phyloP scores from a whole-genome alignment of 1,284 basidiomycete species.

The Phaffia rhodozyma region DNA sequence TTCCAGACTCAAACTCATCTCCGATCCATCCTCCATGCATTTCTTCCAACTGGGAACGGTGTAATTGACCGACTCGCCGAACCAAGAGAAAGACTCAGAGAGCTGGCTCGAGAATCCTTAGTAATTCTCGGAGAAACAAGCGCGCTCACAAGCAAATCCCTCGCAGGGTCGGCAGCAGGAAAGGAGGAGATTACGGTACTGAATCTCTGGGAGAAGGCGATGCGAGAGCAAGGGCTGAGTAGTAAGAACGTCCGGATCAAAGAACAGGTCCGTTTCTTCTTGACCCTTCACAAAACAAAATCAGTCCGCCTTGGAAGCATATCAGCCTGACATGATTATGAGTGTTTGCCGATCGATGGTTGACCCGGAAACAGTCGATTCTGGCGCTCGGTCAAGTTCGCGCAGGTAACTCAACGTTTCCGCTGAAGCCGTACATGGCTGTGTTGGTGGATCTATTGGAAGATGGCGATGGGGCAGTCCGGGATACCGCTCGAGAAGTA shows the following conservation, averaged over 20 bases:
- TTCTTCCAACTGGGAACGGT: constrained; percentile 1
- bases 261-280: constrained; percentile 3
- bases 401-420: constrained; percentile 45
- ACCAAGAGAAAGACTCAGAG: background rate
- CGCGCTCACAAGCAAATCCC: background rate
- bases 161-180: background rate
- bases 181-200: background rate
- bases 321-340: background rate
- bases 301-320: background rate
- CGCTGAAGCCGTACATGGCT: constrained; percentile 69
- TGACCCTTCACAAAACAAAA: background rate
- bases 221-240: background rate
- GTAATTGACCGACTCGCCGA: constrained; percentile 9
- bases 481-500: constrained; percentile 59
- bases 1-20: background rate
- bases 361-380: background rate
- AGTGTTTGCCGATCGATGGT: background rate
- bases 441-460: constrained; percentile 72
- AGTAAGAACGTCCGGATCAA: constrained; percentile 4
- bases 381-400: background rate
- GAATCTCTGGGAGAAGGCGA: background rate
- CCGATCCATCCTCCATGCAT: background rate
- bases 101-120: background rate
- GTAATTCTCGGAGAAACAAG: background rate
- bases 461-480: constrained; percentile 79